phyloP scores from a whole-genome alignment of 176 grass and related monocot species.

The Eragrostis nindensis region DNA sequence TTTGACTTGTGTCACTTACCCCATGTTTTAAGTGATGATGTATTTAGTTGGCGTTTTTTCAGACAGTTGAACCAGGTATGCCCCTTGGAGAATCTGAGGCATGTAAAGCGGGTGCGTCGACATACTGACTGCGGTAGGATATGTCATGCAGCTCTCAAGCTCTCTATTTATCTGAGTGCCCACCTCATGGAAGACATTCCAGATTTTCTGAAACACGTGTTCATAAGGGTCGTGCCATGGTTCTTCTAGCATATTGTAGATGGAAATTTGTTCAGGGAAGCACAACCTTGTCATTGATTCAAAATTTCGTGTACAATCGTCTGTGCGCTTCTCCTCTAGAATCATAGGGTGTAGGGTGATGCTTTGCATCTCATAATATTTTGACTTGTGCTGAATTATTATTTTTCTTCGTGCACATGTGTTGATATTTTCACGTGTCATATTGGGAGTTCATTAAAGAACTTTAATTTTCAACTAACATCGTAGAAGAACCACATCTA shows the following conservation, averaged over 20 bases:
- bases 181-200: background rate
- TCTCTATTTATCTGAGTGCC: slow-evolving; percentile 17
- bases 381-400: background rate
- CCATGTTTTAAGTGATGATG: background rate
- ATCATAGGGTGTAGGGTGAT: background rate
- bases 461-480: background rate
- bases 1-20: no score
- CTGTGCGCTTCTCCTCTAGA: background rate
- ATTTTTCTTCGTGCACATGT: background rate
- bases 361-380: background rate
- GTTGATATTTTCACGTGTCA: background rate
- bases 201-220: background rate
- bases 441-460: background rate
- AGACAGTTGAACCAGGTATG: slow-evolving; percentile 57
- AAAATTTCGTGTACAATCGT: background rate
- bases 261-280: background rate
- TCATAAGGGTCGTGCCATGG: background rate
- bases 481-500: background rate
- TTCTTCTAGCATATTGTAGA: background rate
- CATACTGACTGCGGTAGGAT: background rate
- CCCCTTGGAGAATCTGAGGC: slow-evolving; percentile 52
- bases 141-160: background rate
- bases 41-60: background rate
- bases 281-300: background rate
- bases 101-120: slow-evolving; percentile 54